phyloP scores from a whole-genome alignment of 2,329 filamentous ascomycete species.

The Biscogniauxia mediterranea region DNA sequence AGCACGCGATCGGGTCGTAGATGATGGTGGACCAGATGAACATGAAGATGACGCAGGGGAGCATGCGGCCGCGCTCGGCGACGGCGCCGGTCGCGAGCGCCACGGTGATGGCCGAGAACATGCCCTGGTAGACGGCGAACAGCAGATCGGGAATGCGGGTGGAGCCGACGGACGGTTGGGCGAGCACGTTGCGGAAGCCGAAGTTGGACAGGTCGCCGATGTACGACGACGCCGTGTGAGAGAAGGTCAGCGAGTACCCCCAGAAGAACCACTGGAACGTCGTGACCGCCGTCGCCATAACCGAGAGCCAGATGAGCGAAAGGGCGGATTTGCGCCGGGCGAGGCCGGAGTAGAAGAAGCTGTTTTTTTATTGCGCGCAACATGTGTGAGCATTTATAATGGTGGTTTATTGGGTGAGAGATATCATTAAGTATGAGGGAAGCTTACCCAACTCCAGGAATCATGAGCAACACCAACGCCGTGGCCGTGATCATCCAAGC shows the following conservation, averaged over 20 bases:
- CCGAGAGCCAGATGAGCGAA: slow-evolving; percentile 84
- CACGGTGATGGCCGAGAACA: slow-evolving; percentile 85
- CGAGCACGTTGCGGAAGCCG: slow-evolving; percentile 74
- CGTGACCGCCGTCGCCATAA: slow-evolving; percentile 81
- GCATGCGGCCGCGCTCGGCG: slow-evolving; percentile 83
- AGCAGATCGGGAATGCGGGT: slow-evolving; percentile 74
- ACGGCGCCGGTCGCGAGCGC: slow-evolving; percentile 82
- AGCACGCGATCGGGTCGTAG: slow-evolving; percentile 91
- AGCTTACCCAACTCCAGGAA: slow-evolving; percentile 76
- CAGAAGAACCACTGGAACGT: slow-evolving; percentile 96
- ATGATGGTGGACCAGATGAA: slow-evolving; percentile 88
- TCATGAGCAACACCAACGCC: slow-evolving; percentile 85
- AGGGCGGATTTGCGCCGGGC: slow-evolving; percentile 86
- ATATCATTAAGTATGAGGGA: background rate
- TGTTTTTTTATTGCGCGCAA: slow-evolving; percentile 18
- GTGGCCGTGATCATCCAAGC: slow-evolving; percentile 81
- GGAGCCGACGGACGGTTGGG: slow-evolving; percentile 71
- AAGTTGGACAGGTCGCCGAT: slow-evolving; percentile 80
- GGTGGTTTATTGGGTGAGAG: background rate
- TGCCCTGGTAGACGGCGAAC: slow-evolving; percentile 83
- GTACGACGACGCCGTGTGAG: slow-evolving; percentile 70
- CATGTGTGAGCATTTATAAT: slow-evolving; percentile 6
- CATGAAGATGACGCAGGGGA: slow-evolving; percentile 88
- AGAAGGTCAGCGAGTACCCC: slow-evolving; percentile 82
- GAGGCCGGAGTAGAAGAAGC: slow-evolving; percentile 90